Conservation (phyloP, 164 flowering plant species). For the Berberis vulgaris region DNA sequence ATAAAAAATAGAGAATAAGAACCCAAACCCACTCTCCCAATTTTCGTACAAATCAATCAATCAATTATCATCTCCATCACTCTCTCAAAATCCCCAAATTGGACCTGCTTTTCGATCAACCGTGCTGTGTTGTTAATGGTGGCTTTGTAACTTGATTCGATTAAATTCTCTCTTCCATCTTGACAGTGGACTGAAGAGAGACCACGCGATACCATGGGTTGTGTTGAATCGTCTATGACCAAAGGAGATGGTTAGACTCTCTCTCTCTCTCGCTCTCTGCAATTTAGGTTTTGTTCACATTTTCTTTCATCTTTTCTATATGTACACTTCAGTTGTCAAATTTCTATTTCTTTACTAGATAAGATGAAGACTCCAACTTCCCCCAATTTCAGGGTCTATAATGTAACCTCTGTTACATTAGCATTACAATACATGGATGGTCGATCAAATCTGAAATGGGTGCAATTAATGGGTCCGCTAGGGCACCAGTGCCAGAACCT, state of each 20-base stretch:
- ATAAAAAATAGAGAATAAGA: too few species aligned
- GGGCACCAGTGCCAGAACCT: too few species aligned
- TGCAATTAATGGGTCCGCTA: too few species aligned
- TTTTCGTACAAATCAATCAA: too few species aligned
- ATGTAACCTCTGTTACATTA: not conserved
- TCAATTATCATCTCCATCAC: too few species aligned
- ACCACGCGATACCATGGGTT: constrained; percentile 22
- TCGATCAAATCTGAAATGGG: too few species aligned
- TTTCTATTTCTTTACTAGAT: not conserved
- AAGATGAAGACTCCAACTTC: not conserved
- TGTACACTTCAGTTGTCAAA: too few species aligned
- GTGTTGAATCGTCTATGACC: constrained; percentile 42
- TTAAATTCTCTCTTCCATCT: not conserved
- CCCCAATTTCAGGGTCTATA: too few species aligned
- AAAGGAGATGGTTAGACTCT: constrained; percentile 34
- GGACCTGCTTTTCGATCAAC: too few species aligned
- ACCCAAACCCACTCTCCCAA: too few species aligned
- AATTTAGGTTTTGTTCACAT: constrained; percentile 4
- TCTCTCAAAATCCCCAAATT: too few species aligned
- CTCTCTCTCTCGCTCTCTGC: not conserved
- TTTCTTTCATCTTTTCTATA: not conserved
- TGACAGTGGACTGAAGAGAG: not conserved
- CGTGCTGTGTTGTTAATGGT: not conserved
- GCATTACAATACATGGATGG: too few species aligned
- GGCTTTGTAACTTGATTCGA: not conserved